Evolutionary conservation across 1,284 basidiomycete genomes (phyloP).

Genomic region (Fomitopsis palustris): DNA sequence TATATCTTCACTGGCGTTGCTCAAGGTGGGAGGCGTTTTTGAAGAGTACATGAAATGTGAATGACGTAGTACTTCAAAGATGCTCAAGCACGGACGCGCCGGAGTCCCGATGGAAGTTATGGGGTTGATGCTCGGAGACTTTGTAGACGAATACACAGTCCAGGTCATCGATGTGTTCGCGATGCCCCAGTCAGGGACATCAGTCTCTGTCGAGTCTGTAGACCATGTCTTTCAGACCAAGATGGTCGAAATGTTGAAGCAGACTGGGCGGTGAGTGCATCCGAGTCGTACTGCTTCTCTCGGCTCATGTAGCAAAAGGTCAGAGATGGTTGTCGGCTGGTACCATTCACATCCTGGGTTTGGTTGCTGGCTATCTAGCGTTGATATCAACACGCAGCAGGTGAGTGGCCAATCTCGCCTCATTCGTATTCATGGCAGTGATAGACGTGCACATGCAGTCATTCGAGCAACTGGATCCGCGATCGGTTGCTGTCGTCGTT

Average conservation of each 20-base stretch:
- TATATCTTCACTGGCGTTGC: slow-evolving; percentile 89
- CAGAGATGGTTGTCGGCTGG: slow-evolving; percentile 99
- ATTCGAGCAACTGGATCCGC: slow-evolving; percentile 93
- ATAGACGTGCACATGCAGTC: slow-evolving; percentile 52
- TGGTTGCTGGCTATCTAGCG: slow-evolving; percentile 98
- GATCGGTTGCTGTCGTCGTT: slow-evolving; percentile 96
- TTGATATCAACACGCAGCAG: slow-evolving; percentile 99
- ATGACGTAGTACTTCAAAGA: slow-evolving; percentile 46
- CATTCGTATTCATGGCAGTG: slow-evolving; percentile 6
- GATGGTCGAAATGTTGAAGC: slow-evolving; percentile 99
- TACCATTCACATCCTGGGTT: slow-evolving; percentile 99
- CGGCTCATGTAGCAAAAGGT: slow-evolving; percentile 44
- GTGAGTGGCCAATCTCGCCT: slow-evolving; percentile 37
- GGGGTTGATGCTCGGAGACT: slow-evolving; percentile 99
- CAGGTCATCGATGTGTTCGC: slow-evolving; percentile 99
- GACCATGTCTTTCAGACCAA: slow-evolving; percentile 99
- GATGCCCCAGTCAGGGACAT: slow-evolving; percentile 99
- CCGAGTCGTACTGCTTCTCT: neutral
- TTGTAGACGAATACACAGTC: slow-evolving; percentile 98
- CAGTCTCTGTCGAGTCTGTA: slow-evolving; percentile 97
- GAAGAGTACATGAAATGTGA: neutral
- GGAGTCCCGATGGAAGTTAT: slow-evolving; percentile 99
- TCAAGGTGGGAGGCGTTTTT: slow-evolving; percentile 61
- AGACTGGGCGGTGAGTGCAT: slow-evolving; percentile 84
- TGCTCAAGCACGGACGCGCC: slow-evolving; percentile 98